Conservation (phyloP, 345 rosid genomes). For the Gossypium anomalum region DNA sequence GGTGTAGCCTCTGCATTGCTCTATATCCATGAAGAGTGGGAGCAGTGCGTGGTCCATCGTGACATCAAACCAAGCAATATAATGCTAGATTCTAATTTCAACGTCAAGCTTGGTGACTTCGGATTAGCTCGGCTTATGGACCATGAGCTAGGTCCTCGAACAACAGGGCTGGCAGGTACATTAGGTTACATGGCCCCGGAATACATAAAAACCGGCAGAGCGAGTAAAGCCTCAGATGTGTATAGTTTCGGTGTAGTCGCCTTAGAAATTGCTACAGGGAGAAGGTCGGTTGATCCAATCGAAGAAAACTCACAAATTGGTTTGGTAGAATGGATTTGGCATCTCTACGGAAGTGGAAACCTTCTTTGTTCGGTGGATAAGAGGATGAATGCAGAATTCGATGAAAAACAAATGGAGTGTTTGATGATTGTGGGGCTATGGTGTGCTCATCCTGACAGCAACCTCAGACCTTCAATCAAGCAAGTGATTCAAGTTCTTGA, state of each 20-base stretch:
- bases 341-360: conserved; percentile 24
- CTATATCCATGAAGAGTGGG: conserved; percentile 43
- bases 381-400: conserved; percentile 15
- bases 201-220: conserved; percentile 22
- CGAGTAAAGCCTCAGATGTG: conserved; percentile 33
- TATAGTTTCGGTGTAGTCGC: conserved; percentile 39
- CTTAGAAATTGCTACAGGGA: conserved; percentile 35
- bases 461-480: too few species aligned
- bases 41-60: conserved; percentile 36
- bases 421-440: conserved; percentile 12
- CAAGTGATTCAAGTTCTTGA: too few species aligned
- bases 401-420: conserved; percentile 15
- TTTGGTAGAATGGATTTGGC: conserved; percentile 43
- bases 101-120: conserved; percentile 43
- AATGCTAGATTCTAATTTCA: conserved; percentile 33
- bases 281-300: conserved; percentile 16
- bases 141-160: conserved; percentile 32
- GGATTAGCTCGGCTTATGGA: conserved; percentile 34
- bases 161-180: conserved; percentile 37
- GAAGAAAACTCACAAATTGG: conserved; percentile 15
- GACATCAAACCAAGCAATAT: conserved; percentile 37
- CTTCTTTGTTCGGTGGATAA: conserved; percentile 22
- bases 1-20: conserved; percentile 32
- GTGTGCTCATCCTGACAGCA: conserved; percentile 21
- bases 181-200: conserved; percentile 43